Conservation (phyloP, 345 rosid genomes). For the Citrus unshiu region DNA sequence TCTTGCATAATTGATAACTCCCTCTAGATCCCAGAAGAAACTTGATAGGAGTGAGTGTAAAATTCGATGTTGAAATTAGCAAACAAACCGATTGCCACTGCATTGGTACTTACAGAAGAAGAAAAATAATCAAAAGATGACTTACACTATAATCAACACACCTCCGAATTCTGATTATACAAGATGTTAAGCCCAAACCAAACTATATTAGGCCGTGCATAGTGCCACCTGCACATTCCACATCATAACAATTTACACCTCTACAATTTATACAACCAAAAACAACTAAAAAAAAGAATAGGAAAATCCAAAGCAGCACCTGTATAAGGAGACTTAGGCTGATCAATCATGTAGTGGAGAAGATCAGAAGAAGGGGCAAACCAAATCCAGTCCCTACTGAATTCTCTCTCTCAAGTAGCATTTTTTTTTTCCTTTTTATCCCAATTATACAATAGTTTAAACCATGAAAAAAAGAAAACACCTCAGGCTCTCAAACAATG, state of each 20-base stretch:
- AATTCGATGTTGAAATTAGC: slow-evolving; percentile 34
- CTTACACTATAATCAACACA: slow-evolving; percentile 52
- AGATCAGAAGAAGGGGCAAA: slow-evolving; percentile 34
- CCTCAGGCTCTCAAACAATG: slow-evolving; percentile 32
- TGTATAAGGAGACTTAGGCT: slow-evolving; percentile 36
- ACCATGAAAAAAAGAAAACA: slow-evolving; percentile 32
- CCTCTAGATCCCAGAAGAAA: slow-evolving; percentile 18
- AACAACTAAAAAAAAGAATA: not conserved
- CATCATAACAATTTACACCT: slow-evolving; percentile 17
- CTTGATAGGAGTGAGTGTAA: slow-evolving; percentile 21
- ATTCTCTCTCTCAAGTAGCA: slow-evolving; percentile 34
- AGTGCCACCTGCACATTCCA: slow-evolving; percentile 71
- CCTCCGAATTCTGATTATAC: slow-evolving; percentile 43
- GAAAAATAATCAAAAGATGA: slow-evolving; percentile 32
- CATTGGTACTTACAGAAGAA: slow-evolving; percentile 41
- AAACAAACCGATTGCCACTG: slow-evolving; percentile 50
- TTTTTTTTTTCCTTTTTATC: slow-evolving; percentile 21
- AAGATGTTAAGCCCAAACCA: slow-evolving; percentile 45
- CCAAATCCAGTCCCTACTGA: slow-evolving; percentile 42
- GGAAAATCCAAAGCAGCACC: slow-evolving; percentile 28
- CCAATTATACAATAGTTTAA: slow-evolving; percentile 51
- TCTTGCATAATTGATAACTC: slow-evolving; percentile 15
- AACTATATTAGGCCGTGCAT: slow-evolving; percentile 38
- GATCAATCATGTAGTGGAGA: slow-evolving; percentile 27
- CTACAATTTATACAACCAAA: not conserved